Conservation (phyloP, 495 filamentous ascomycete genomes). For the Acidomyces sp. region DNA sequence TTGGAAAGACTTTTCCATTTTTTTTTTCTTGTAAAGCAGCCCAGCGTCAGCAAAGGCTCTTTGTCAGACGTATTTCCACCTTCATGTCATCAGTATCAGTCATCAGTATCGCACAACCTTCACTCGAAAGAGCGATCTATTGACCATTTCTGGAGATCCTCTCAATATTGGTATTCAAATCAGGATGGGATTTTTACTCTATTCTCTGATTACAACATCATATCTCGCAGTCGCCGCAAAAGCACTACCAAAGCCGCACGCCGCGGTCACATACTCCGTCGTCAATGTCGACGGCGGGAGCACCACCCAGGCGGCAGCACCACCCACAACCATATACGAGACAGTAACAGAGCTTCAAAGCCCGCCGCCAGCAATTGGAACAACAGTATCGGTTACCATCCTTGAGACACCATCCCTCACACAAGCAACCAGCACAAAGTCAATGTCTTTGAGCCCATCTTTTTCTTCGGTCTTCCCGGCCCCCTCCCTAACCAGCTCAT, state of each 20-base stretch:
- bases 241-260: conserved; percentile 15
- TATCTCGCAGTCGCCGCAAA: conserved; percentile 9
- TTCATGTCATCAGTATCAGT: neutral
- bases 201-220: conserved; percentile 1
- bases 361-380: conserved; percentile 3
- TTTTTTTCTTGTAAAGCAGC: neutral
- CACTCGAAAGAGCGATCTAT: neutral
- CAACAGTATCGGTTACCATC: conserved; percentile 15
- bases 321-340: conserved; percentile 8
- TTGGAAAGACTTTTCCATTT: neutral
- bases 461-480: neutral
- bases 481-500: neutral
- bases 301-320: neutral
- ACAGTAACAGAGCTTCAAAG: conserved; percentile 9
- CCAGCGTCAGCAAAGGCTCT: neutral
- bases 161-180: neutral
- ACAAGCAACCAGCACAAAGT: conserved; percentile 1
- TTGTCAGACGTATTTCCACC: neutral
- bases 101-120: neutral
- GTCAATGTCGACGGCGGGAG: conserved; percentile 19
- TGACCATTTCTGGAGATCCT: neutral
- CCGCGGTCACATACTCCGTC: conserved; percentile 15
- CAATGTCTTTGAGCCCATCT: too few relatives aligned
- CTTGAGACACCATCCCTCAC: conserved; percentile 3
- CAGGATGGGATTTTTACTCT: conserved; percentile 1